Evolutionary conservation across 1,139 yeast species (phyloP).

Genomic region (Magnusiomyces ingens): DNA sequence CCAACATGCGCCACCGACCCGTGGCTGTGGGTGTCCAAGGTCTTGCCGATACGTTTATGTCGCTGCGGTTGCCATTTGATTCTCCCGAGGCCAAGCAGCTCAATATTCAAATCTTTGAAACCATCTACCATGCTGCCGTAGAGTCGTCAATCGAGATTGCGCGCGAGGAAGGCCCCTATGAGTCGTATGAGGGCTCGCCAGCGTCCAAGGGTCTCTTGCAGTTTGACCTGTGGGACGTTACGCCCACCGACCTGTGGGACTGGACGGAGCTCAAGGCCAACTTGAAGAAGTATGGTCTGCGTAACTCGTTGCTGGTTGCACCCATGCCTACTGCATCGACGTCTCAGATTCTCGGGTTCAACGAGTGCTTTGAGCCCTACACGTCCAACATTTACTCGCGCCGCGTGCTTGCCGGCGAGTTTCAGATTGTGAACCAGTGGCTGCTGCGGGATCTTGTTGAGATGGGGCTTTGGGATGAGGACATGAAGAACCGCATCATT

Average conservation of each 20-base stretch:
- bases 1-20: slow-evolving; percentile 66
- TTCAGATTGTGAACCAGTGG: slow-evolving; percentile 69
- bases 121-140: slow-evolving; percentile 76
- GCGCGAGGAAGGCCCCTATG: slow-evolving; percentile 49
- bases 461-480: slow-evolving; percentile 61
- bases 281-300: slow-evolving; percentile 48
- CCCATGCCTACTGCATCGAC: slow-evolving; percentile 92
- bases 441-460: slow-evolving; percentile 62
- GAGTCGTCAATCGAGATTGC: slow-evolving; percentile 67
- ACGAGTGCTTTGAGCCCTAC: slow-evolving; percentile 75
- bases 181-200: slow-evolving; percentile 60
- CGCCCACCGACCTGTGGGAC: slow-evolving; percentile 52
- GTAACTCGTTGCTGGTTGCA: slow-evolving; percentile 69
- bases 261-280: slow-evolving; percentile 56
- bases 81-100: slow-evolving; percentile 51
- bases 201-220: slow-evolving; percentile 62
- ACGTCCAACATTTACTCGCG: slow-evolving; percentile 74
- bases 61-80: slow-evolving; percentile 61
- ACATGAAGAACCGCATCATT: slow-evolving; percentile 63
- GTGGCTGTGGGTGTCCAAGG: slow-evolving; percentile 80
- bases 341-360: slow-evolving; percentile 71
- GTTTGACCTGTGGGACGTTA: slow-evolving; percentile 62
- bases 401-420: slow-evolving; percentile 73
- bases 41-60: slow-evolving; percentile 62
- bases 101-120: slow-evolving; percentile 67